Base-by-base conservation (phyloP, 2,329 filamentous ascomycete genomes). In the Bipolaris sorokiniana region DNA sequence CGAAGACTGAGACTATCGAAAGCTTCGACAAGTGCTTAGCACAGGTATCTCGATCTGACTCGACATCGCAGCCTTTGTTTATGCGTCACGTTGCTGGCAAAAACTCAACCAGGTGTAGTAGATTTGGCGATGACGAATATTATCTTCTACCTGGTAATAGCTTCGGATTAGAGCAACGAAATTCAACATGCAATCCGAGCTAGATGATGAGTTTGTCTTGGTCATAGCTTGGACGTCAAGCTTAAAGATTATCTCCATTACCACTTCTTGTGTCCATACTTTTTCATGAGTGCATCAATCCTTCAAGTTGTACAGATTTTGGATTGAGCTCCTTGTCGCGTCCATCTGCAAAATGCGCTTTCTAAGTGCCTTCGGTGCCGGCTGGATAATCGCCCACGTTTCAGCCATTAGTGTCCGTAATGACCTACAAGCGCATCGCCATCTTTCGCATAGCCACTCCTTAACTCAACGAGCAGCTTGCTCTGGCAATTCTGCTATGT, bases 401-500 rank as follows among this genome's bases (percentile, higher is more conserved):
- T 38, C n/a, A 18, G 36, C 36, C n/a, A 20, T 18, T 7, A 38
- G n/a, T 20, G 6, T 11, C 15, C 16, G 18, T 7, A 16, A 38
- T 18, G n/a, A 11, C n/a, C 7, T 18, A 3, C 16, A 11, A 38
- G 16, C 7, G n/a, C 16, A 38, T 38, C 15, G 20, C 10, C n/a
- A 2, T 11, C 36, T 4, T 11, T 38, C 7, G 16, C 36, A 38
- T 38, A 10, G 36, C 7, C n/a, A 20, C n/a, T 18, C 9, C 16
- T 16, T 38, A 3, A 3, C 15, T 20, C 22, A n/a, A 44, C 61
- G 66, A 59, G 61, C 58, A n/a, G 55, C 61, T 11, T 76, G 73
- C 59, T 62, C 63, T 46, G 73, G 73, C 3, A 76, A 76, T 47
- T 72, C 70, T 6, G 69, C 68, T 5, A 50, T 54, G 26, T 69